phyloP scores from a whole-genome alignment of 345 rosid genomes.

The Syzygium aqueum region DNA sequence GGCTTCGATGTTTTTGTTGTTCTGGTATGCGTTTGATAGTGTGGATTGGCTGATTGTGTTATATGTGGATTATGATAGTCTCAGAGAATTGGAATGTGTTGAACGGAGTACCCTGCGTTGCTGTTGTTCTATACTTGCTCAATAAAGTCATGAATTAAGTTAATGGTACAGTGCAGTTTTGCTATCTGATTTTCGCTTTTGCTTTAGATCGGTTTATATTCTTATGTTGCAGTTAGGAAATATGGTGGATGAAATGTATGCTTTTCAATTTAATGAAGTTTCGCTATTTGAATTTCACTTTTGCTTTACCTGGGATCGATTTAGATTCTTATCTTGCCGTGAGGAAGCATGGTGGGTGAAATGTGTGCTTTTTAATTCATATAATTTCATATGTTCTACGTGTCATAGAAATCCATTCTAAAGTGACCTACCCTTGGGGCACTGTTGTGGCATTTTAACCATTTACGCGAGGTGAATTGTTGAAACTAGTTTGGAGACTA shows the following conservation, averaged over 20 bases:
- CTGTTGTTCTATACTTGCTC: background rate
- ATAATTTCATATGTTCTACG: background rate
- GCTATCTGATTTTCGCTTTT: too few species aligned
- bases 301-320: fast-evolving
- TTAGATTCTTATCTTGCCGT: background rate
- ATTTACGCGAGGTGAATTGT: background rate
- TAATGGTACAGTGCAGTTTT: background rate
- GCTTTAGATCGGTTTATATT: too few species aligned
- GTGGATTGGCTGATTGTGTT: background rate
- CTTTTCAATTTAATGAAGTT: background rate
- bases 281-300: background rate
- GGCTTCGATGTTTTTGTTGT: background rate
- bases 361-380: background rate
- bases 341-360: background rate
- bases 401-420: background rate
- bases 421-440: background rate
- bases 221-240: too few species aligned
- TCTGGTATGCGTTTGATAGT: background rate
- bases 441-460: background rate
- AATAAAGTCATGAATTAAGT: background rate
- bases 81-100: background rate
- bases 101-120: background rate
- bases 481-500: background rate
- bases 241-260: too few species aligned
- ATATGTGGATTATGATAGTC: background rate